Conservation (phyloP, 1,284 basidiomycete genomes). For the Ustilago crameri region DNA sequence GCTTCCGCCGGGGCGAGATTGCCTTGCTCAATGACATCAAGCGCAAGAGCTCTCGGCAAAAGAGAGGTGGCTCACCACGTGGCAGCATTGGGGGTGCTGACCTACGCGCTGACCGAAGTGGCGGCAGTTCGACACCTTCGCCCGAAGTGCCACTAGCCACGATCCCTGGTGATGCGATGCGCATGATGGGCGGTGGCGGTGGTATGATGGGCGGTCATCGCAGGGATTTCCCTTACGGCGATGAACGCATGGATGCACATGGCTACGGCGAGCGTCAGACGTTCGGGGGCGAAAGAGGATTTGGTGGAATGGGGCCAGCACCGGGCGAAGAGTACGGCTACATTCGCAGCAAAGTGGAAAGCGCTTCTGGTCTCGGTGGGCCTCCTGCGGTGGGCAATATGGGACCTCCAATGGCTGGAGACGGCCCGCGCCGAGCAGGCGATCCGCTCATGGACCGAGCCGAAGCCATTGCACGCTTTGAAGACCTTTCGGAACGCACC, state of each 20-base stretch:
- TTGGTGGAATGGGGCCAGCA: slow-evolving; percentile 6
- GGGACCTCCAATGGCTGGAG: slow-evolving; percentile 12
- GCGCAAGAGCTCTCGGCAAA: slow-evolving; percentile 59
- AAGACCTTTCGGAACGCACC: slow-evolving; percentile 62
- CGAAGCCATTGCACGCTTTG: slow-evolving; percentile 43
- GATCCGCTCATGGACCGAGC: slow-evolving; percentile 24
- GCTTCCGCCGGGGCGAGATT: slow-evolving; percentile 59
- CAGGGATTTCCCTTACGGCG: slow-evolving; percentile 30
- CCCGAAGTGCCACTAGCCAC: slow-evolving; percentile 46
- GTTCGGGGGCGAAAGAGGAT: slow-evolving; percentile 22
- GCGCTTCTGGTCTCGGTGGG: slow-evolving; percentile 4
- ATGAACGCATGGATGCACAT: slow-evolving; percentile 33
- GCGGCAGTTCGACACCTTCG: slow-evolving; percentile 46
- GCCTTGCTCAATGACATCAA: slow-evolving; percentile 60
- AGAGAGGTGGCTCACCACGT: slow-evolving; percentile 37
- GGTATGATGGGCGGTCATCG: slow-evolving; percentile 25
- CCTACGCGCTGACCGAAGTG: slow-evolving; percentile 39
- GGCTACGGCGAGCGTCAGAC: slow-evolving; percentile 25
- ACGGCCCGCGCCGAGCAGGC: slow-evolving; percentile 10
- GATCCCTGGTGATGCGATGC: slow-evolving; percentile 30
- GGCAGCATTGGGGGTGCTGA: slow-evolving; percentile 41
- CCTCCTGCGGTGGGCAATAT: slow-evolving; percentile 9
- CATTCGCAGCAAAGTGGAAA: slow-evolving; percentile 32
- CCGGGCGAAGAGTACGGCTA: slow-evolving; percentile 35
- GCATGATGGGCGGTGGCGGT: slow-evolving; percentile 15